A percentile compares a stretch with the other conserved stretches of the same genome.
Conservation (phyloP, 2,329 filamentous ascomycete species). For the Gaeumannomyces sp. region DNA sequence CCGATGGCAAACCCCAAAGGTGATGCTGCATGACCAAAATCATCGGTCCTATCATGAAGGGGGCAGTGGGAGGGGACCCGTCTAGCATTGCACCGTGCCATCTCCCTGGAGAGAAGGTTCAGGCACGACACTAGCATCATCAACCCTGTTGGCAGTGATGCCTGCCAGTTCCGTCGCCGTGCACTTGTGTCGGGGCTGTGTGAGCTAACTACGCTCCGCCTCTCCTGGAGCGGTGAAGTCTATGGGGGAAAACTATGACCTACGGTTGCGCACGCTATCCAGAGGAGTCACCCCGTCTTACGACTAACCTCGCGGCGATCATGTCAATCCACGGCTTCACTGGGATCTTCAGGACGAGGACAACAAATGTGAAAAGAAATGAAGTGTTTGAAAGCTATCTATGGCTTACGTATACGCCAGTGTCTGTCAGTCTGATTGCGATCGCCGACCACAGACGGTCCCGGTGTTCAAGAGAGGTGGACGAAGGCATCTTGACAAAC, state of each 20-base stretch:
- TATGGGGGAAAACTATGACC: too few species aligned
- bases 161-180: background rate
- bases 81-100: background rate
- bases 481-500: background rate
- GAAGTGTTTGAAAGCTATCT: constrained; percentile 1
- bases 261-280: too few species aligned
- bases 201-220: too few species aligned
- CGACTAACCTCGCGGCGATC: too few species aligned
- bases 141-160: too few species aligned
- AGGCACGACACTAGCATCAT: too few species aligned
- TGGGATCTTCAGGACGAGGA: background rate
- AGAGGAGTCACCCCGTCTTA: too few species aligned
- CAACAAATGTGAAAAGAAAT: background rate
- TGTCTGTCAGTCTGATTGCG: background rate
- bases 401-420: background rate
- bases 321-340: background rate
- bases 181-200: background rate
- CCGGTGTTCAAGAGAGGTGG: background rate
- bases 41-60: background rate
- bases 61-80: too few species aligned
- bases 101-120: background rate
- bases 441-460: background rate
- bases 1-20: too few species aligned
- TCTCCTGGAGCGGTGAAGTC: background rate
- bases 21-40: background rate